These are phyloP conservation scores for Psilocybe azurescens DNA, from an alignment of 768 basidiomycete species.

Conservation along the genomic window DNA sequence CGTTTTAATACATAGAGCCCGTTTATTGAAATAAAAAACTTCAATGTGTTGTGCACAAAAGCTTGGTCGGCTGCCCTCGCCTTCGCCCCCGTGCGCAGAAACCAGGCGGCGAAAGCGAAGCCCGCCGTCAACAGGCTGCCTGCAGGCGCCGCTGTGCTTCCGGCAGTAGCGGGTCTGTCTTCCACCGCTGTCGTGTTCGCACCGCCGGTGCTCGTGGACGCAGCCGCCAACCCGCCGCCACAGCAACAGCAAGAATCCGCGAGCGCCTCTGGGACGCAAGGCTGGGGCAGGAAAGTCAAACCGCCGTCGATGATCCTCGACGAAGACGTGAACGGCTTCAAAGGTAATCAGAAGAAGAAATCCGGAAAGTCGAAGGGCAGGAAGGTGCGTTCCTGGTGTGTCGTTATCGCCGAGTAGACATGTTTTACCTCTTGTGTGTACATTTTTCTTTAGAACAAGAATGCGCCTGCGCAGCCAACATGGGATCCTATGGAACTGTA, in stretches of 20 bases:
- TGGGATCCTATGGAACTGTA: slow-evolving; percentile 87
- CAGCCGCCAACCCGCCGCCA: slow-evolving; percentile 27
- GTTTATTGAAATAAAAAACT: slow-evolving; percentile 58
- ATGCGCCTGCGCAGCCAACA: slow-evolving; percentile 50
- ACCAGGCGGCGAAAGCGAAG: slow-evolving; percentile 63
- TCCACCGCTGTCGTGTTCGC: slow-evolving; percentile 75
- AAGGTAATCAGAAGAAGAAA: slow-evolving; percentile 58
- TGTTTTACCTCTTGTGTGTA: slow-evolving; percentile 1
- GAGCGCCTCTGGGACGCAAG: slow-evolving; percentile 43
- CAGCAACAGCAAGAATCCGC: slow-evolving; percentile 14
- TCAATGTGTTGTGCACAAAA: slow-evolving; percentile 42
- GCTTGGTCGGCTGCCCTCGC: slow-evolving; percentile 92
- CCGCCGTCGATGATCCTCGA: slow-evolving; percentile 91
- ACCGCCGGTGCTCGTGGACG: slow-evolving; percentile 62
- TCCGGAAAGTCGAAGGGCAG: slow-evolving; percentile 63
- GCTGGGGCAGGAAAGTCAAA: slow-evolving; percentile 90
- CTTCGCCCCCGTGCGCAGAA: slow-evolving; percentile 82
- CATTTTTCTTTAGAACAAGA: slow-evolving; percentile 55
- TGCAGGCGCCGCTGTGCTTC: slow-evolving; percentile 64
- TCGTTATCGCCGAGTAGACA: background rate
- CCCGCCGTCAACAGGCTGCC: slow-evolving; percentile 55
- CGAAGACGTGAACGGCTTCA: slow-evolving; percentile 88
- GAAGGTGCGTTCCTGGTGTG: slow-evolving; percentile 51
- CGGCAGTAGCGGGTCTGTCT: slow-evolving; percentile 37
- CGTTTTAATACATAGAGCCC: slow-evolving; percentile 51